phyloP scores from a whole-genome alignment of 768 basidiomycete genomes.

The Jaapia argillacea region DNA sequence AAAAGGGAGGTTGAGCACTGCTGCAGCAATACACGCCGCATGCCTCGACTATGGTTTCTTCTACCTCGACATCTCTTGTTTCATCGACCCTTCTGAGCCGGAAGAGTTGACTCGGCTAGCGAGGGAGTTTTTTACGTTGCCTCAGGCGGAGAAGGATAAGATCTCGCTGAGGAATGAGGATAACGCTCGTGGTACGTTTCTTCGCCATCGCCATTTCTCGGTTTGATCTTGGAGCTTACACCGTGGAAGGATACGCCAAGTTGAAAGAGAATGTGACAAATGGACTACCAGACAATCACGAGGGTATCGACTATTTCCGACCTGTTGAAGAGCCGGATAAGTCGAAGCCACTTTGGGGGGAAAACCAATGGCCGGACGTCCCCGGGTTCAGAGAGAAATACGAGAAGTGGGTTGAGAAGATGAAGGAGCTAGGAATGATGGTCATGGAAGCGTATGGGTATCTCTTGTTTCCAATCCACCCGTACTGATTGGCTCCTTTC shows the following conservation, averaged over 20 bases:
- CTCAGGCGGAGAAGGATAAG: conserved; percentile 51
- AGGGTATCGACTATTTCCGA: conserved; percentile 75
- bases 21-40: conserved; percentile 55
- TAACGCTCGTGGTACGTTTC: conserved; percentile 55
- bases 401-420: conserved; percentile 73
- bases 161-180: conserved; percentile 64
- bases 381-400: conserved; percentile 51
- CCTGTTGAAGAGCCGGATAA: conserved; percentile 65
- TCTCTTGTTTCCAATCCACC: background rate
- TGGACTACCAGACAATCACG: conserved; percentile 77
- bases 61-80: conserved; percentile 66
- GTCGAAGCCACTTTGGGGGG: conserved; percentile 65
- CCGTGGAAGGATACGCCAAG: conserved; percentile 57
- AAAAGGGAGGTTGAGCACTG: conserved; percentile 32
- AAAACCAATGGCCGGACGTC: conserved; percentile 79
- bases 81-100: conserved; percentile 44
- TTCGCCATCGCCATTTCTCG: background rate
- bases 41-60: conserved; percentile 83
- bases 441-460: conserved; percentile 78
- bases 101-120: conserved; percentile 58
- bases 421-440: conserved; percentile 71
- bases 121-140: conserved; percentile 60
- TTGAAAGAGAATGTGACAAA: conserved; percentile 82
- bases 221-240: background rate
- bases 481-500: background rate